These are phyloP conservation scores for Diaporthe helianthi DNA, from an alignment of 2,329 filamentous ascomycete genomes.

Conservation along the genomic window DNA sequence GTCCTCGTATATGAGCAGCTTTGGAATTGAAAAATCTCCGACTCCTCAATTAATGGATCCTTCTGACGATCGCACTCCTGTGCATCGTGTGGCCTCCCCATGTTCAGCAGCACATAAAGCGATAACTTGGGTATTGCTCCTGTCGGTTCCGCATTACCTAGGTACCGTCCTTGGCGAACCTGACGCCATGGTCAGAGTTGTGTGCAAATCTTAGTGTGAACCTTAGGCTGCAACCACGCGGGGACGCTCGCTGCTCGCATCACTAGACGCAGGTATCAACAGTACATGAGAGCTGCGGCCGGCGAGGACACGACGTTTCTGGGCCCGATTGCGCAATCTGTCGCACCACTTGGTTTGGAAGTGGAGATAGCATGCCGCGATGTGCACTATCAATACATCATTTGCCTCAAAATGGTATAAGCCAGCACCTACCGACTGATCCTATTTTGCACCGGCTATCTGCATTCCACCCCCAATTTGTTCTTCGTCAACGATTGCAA, in stretches of 20 bases:
- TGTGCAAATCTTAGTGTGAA: slow-evolving; percentile 16
- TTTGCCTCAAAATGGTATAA: not conserved
- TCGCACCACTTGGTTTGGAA: not conserved
- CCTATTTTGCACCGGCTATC: not conserved
- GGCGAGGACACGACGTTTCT: slow-evolving; percentile 4
- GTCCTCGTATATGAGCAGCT: too few relatives aligned
- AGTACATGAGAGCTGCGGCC: not conserved
- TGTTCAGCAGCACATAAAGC: too few relatives aligned
- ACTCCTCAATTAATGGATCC: not conserved
- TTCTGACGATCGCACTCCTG: not conserved
- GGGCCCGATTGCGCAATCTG: slow-evolving; percentile 16
- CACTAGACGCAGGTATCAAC: slow-evolving; percentile 11
- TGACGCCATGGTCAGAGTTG: slow-evolving; percentile 18
- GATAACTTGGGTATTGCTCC: not conserved
- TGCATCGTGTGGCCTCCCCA: too few relatives aligned
- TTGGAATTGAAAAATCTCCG: not conserved
- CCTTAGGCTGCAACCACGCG: slow-evolving; percentile 13
- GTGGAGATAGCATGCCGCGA: not conserved
- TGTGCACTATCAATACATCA: not conserved
- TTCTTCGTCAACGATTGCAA: not conserved
- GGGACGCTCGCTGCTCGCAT: too few relatives aligned
- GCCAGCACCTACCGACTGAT: not conserved
- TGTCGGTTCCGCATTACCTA: not conserved
- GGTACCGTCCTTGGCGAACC: not conserved
- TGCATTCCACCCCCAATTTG: not conserved